Base-by-base conservation (phyloP, 2,329 filamentous ascomycete species). In the Rhynchosporium graminicola region DNA sequence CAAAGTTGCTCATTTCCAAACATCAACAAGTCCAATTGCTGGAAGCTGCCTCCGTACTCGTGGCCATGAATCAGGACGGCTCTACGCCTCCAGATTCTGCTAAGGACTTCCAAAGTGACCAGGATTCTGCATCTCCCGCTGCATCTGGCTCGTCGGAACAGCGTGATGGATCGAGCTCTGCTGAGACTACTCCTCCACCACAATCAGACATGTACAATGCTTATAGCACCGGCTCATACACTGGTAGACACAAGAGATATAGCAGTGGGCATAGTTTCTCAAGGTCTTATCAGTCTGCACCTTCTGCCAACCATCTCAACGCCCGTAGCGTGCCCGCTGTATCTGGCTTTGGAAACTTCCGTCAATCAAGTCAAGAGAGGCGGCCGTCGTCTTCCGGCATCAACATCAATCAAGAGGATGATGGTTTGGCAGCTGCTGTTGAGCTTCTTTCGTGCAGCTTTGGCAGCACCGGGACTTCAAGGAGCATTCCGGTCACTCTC, bases 11-110 rank as follows among this genome's bases (percentile, higher is more conserved):
- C 75, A 98, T 99, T 72, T 98, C 94, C 71, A 99, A 99, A 83
- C 95, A 99, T 77, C 95, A 99, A 79, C 95, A 99, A 80, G 95
- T 99, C 59, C 95, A 99, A 77, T 84, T 99, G 64, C 85, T 99
- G 64, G 95, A 99, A 78, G 95, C 95, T 46, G 95, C 95, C 45
- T 96, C 92, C n/a, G 95, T 98, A 58, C 82, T 99, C 68, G 89
- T 98, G 63, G 88, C 87, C 73, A 98, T 99, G 93, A 97, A 87
- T 74, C 77, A 80, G 52, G 72, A 89, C 65, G 82, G 81, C 54
- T 80, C 83, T 46, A 87, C 86, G 4, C 83, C 87, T 51, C 85
- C 87, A 33, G 85, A 87, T 62, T 87, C 85, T 43, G 80, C 87
- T 61, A 86, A 86, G 71, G 84, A 87, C 70, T 87, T 85, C 71